Base-by-base conservation (phyloP, 345 rosid species). In the Abelmoschus esculentus region DNA sequence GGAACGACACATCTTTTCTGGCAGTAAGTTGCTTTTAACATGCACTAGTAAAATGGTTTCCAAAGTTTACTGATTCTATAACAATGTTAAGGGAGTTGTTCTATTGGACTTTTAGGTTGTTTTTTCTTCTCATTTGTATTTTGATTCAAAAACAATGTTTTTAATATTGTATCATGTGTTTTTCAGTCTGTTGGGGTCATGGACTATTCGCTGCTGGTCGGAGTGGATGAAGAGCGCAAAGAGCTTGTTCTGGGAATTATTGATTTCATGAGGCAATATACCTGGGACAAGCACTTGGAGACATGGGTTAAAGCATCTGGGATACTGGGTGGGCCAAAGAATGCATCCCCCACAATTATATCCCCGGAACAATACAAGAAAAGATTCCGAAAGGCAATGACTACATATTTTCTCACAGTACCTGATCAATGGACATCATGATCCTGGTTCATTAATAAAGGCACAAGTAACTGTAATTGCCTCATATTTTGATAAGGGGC, bases 221-320 rank as follows among this genome's bases (percentile, higher is more conserved):
- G 99, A 19, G 87, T 92, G 77, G 99, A 96, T 9, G 83, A 84
- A 6, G 99, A 90, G 78, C 81, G 82, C 28, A 87, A 92, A 53
- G 99, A 92, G 76, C 84, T 96, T 73, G 98, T 96, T 40, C 59
- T 96, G 53, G 99, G 99, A 38, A 96, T 96, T 71, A 96, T 96
- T n/a, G 99, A 96, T 83, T 92, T 84, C 89, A 84, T 92, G 90
- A 87, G 99, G 82, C 97, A 96, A 69, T 96, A 96, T 79, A 96
- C 99, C 59, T 96, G 99, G 99, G 99, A 96, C 81, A 96, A 96
- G 83, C 98, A 96, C 57, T 80, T 96, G 72, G 99, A 96, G 87
- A 90, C 99, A 9, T 92, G 96, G 99, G 92, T 96, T 3, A 96
- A 96, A 81, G 90, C 96, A 15, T 78, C 93, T 1, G 97, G 98